Conservation (phyloP, 148 eudicot genomes). For the Chenopodium formosanum region DNA sequence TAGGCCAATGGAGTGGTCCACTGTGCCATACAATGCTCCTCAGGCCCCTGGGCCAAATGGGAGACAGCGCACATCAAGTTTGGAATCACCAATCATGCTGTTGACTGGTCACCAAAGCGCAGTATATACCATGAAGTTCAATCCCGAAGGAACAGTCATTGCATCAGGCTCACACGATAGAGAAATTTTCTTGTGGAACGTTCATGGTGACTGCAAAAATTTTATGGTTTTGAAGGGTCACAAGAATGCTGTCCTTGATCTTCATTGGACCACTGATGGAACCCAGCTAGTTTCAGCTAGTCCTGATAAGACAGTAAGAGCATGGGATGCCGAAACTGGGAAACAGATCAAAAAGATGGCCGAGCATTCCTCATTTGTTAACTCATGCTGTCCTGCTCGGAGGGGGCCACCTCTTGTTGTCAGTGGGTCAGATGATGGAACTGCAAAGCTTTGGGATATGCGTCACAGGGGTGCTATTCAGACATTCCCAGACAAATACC, state of each 20-base stretch:
- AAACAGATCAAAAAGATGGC: constrained; percentile 93
- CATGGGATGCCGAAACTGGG: constrained; percentile 97
- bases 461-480: constrained; percentile 95
- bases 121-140: constrained; percentile 87
- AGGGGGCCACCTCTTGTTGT: constrained; percentile 94
- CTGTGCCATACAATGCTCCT: constrained; percentile 50
- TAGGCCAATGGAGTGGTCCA: constrained; percentile 83
- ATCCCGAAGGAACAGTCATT: constrained; percentile 75
- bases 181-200: constrained; percentile 72
- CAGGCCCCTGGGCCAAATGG: constrained; percentile 70
- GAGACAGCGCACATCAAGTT: constrained; percentile 75
- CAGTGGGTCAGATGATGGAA: constrained; percentile 96
- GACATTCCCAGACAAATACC: constrained; percentile 93
- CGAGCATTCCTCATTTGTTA: constrained; percentile 81
- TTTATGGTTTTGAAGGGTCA: constrained; percentile 84
- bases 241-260: constrained; percentile 92
- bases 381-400: constrained; percentile 86
- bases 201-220: constrained; percentile 52
- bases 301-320: constrained; percentile 87
- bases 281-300: constrained; percentile 84
- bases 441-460: constrained; percentile 98
- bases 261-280: constrained; percentile 94
- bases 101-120: constrained; percentile 90
- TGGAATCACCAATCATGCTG: constrained; percentile 94
- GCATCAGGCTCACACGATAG: constrained; percentile 95